Evolutionary conservation across 495 filamentous ascomycete species (phyloP), one percentile per base, ranked within the genome.

Genomic region (Daldinia grandis): DNA sequence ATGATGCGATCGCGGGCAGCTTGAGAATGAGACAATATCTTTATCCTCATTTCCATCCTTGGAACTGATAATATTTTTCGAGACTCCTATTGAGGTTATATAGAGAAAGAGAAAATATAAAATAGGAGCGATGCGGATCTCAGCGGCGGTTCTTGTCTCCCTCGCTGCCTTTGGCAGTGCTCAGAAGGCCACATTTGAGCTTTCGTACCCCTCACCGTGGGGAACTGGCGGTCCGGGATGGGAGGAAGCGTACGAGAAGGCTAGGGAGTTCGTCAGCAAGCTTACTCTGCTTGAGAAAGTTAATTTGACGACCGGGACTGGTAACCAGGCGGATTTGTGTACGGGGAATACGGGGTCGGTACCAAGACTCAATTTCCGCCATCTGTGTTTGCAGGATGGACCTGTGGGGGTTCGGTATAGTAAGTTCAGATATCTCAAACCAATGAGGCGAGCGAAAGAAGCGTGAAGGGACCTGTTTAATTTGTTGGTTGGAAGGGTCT

Each of bases 231-330:
- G 87, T 3, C 71, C 74, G 17, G 86, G 87, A 21, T 98, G 94
- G 94, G 84, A 86, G 28, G 88, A 91, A 58, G 91, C 90, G 53
- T 97, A 97, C 76, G 78, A 78, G 55, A 94, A 95, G 72, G 94
- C 94, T 1, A 85, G 86, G 30, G 83, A 80, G 49, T 78, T 97
- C 72, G 94, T 97, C 0, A 76, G 81, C 59, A 81, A 87, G 71
- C 92, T 97, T 87, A 93, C 87, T 21, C 77, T 98, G 63, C 78
- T 89, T 10, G 94, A 97, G 77, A 98, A 97, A 78, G 92, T 76
- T 15, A 93, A 93, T 62, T 74, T 93, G 64, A 92, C 90, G 5
- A 92, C 91, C 3, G 92, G 92, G 67, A 84, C 87, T 50, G 91
- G 91, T 66, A 95, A 93, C 90, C 77, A 88, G 75, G 81, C 85